These are phyloP conservation scores for Populus pruinosa DNA, from an alignment of 345 rosid genomes.

Conservation along the genomic window DNA sequence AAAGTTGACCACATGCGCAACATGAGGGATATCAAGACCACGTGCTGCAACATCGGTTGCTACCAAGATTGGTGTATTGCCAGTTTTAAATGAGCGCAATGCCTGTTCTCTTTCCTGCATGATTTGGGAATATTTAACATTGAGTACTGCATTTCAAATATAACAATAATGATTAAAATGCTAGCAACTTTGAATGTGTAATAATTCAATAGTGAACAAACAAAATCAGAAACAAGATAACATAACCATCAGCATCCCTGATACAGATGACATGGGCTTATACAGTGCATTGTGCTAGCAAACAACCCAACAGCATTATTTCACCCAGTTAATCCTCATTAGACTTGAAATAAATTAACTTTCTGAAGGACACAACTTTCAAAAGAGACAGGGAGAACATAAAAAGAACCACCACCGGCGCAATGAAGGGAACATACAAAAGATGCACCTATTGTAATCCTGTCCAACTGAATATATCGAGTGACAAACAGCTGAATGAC, in stretches of 20 bases:
- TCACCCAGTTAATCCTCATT: no score
- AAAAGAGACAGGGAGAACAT: no score
- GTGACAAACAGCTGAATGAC: no score
- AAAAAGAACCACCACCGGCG: no score
- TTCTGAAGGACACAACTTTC: no score
- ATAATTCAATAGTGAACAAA: background rate
- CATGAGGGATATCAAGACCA: slow-evolving; percentile 95
- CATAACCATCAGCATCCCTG: background rate
- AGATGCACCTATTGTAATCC: no score
- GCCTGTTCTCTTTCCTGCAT: slow-evolving; percentile 94
- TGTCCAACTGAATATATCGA: no score
- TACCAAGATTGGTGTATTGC: slow-evolving; percentile 84
- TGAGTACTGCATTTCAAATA: background rate
- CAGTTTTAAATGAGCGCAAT: slow-evolving; percentile 77
- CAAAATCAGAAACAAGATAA: background rate
- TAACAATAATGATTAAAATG: background rate
- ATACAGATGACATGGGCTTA: background rate
- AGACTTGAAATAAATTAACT: no score
- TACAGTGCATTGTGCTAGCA: no score
- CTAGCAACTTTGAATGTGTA: background rate
- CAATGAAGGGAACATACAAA: no score
- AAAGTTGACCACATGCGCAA: slow-evolving; percentile 90
- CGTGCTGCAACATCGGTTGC: slow-evolving; percentile 97
- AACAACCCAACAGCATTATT: background rate
- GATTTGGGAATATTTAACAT: background rate